Evolutionary conservation across 495 filamentous ascomycete species (phyloP), one percentile per base, ranked within the genome.

Genomic region (Daldinia childiae): DNA sequence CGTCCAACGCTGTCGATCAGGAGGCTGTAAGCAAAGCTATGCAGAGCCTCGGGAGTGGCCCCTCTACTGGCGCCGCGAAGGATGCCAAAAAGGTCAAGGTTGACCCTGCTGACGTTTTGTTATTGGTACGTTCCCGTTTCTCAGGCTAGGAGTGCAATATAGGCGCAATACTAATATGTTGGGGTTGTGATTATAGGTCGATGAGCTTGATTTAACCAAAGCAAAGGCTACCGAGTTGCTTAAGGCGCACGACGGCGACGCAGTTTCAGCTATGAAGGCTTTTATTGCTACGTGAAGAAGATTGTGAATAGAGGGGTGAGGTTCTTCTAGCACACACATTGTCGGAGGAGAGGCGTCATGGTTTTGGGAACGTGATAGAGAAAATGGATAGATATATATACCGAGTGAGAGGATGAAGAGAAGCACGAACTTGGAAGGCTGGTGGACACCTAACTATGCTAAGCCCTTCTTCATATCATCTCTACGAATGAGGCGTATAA

Each of bases 1-100:
- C 80, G 6, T 51, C 57, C 0, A 85, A 86, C 68, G 88, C 90
- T 34, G 88, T 92, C 69, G 92, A 97, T 72, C 87, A 92, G 58
- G 93, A 95, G 70, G 94, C 93, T 27, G 84, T 97, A 24, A 89
- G 87, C 39, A 91, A 92, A 77, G 95, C 94, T 12, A 94, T 98
- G 87, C 88, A 89, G 75, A 83, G 87, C 52, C 80, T 93, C 6
- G 87, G 81, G 19, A 48, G 1, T 5, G 79, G 69, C 30, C 2
- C 50, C 30, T 48, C 43, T 4, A 11, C 43, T 0, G 73, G 71
- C n/a, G 78, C 79, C 45, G 78, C 71, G 77, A 81, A 82, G 66
- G 69, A 76, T 6, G 67, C 73, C n/a, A 84, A 83, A 79, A 84
- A 82, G 66, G 81, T 85, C 62, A 85, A 84, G 78, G 83, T 84